Base-by-base conservation (phyloP, 2,329 filamentous ascomycete species). In the Fusarium coffeatum region DNA sequence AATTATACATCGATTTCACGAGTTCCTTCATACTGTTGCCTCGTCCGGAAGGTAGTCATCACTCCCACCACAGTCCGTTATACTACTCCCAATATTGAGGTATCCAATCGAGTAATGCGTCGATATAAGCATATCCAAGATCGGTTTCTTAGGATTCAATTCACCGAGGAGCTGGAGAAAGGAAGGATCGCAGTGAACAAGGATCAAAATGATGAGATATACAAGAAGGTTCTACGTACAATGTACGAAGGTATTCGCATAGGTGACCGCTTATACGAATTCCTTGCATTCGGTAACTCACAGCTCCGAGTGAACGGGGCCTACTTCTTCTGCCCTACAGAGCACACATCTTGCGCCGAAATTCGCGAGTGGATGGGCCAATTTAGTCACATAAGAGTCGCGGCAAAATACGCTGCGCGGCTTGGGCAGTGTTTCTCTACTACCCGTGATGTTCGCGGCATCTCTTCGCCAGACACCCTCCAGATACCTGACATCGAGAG, bases 361-460 rank as follows among this genome's bases (percentile, higher is more conserved):
- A 98, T 99, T 60, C 91, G 95, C 7, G 79, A 84, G 32, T 94
- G 92, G 88, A 97, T 98, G 91, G 96, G 96, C 0, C 83, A 91
- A 16, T 97, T 99, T 74, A 85, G 84, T 16, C 88, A 93, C 67
- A 98, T 98, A 78, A 88, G 86, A 58, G 87, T 92, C 27, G 87
- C 97, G n/a, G 94, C 95, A 30, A 98, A 97, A 75, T 93, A 94
- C 77, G 92, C 93, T 49, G 93, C 96, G 28, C 88, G 96, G 28
- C 83, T 98, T 20, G 96, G 96, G 0, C 96, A 98, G 79, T 98
- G 94, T 77, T 98, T 99, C 77, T 98, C 96, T 0, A 98, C 95
- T 0, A 99, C 96, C 1, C 84, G 92, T 64, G 89, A 92, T 13
- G 89, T 97, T 43, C 85, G 84, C 28, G 86, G 89, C 18, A 88